phyloP scores from a whole-genome alignment of 768 basidiomycete species.

The Hortiboletus flavorubellus region DNA sequence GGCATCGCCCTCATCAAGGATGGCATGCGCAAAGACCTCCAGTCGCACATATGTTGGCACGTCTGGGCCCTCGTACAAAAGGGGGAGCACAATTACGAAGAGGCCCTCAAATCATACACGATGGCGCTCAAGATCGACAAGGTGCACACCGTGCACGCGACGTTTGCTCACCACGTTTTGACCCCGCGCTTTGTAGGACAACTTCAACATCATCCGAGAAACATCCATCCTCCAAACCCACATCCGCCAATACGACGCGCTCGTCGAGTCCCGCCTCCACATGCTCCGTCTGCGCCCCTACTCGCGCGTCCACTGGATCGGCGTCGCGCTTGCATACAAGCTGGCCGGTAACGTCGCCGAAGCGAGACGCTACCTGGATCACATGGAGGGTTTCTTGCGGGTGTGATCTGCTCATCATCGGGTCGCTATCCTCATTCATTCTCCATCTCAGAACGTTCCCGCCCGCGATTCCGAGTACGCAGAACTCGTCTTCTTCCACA shows the following conservation, averaged over 20 bases:
- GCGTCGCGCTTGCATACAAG: slow-evolving; percentile 83
- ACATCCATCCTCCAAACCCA: slow-evolving; percentile 87
- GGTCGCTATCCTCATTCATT: slow-evolving; percentile 6
- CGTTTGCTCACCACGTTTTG: neutral
- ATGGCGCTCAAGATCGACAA: slow-evolving; percentile 88
- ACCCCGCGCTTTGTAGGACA: slow-evolving; percentile 56
- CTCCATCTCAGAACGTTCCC: slow-evolving; percentile 58
- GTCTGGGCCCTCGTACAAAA: slow-evolving; percentile 95
- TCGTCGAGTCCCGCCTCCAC: slow-evolving; percentile 79
- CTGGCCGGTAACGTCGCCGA: slow-evolving; percentile 71
- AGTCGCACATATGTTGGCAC: slow-evolving; percentile 97
- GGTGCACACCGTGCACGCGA: slow-evolving; percentile 43
- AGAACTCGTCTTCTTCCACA: slow-evolving; percentile 76
- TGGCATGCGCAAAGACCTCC: slow-evolving; percentile 75
- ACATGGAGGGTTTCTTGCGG: slow-evolving; percentile 70
- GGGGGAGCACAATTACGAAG: slow-evolving; percentile 91
- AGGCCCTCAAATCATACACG: slow-evolving; percentile 88
- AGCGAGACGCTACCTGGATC: slow-evolving; percentile 68
- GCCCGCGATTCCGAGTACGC: slow-evolving; percentile 80
- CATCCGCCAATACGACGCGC: slow-evolving; percentile 70
- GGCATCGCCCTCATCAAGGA: slow-evolving; percentile 83
- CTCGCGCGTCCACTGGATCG: slow-evolving; percentile 86
- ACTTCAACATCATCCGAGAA: slow-evolving; percentile 90
- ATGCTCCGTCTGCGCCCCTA: slow-evolving; percentile 80
- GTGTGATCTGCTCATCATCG: slow-evolving; percentile 31